Evolutionary conservation across 148 eudicot species (phyloP).

Genomic region (Rhododendron mucronatum): DNA sequence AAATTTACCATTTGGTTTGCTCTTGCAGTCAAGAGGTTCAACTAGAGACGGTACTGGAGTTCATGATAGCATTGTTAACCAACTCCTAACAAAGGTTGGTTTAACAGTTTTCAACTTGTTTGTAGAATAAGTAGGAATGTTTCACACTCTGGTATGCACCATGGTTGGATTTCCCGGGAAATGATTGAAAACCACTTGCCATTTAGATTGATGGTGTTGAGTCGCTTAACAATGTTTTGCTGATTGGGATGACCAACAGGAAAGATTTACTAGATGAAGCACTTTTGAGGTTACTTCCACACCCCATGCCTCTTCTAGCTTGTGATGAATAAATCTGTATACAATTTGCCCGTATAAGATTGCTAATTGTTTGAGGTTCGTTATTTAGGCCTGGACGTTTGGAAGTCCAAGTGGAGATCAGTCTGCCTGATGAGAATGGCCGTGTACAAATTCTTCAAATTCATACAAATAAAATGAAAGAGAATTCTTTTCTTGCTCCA

Average conservation of each 20-base stretch:
- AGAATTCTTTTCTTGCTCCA: slow-evolving; percentile 86
- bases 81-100: slow-evolving; percentile 89
- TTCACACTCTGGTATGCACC: background rate
- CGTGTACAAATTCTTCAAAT: slow-evolving; percentile 95
- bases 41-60: slow-evolving; percentile 99
- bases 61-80: slow-evolving; percentile 97
- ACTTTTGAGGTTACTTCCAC: slow-evolving; percentile 63
- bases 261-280: slow-evolving; percentile 99
- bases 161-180: background rate
- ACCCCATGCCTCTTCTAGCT: background rate
- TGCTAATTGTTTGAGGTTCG: background rate
- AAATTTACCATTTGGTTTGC: slow-evolving; percentile 11
- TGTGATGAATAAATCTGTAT: background rate
- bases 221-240: slow-evolving; percentile 89
- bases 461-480: slow-evolving; percentile 96
- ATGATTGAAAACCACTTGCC: slow-evolving; percentile 14
- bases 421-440: slow-evolving; percentile 95
- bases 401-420: slow-evolving; percentile 98
- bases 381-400: slow-evolving; percentile 88
- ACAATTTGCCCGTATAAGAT: background rate
- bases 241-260: slow-evolving; percentile 98
- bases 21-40: slow-evolving; percentile 89
- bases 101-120: slow-evolving; percentile 11
- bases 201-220: slow-evolving; percentile 96
- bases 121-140: slow-evolving; percentile 6